These are phyloP conservation scores for Ustilago curta DNA, from an alignment of 1,284 basidiomycete species.

Conservation along the genomic window DNA sequence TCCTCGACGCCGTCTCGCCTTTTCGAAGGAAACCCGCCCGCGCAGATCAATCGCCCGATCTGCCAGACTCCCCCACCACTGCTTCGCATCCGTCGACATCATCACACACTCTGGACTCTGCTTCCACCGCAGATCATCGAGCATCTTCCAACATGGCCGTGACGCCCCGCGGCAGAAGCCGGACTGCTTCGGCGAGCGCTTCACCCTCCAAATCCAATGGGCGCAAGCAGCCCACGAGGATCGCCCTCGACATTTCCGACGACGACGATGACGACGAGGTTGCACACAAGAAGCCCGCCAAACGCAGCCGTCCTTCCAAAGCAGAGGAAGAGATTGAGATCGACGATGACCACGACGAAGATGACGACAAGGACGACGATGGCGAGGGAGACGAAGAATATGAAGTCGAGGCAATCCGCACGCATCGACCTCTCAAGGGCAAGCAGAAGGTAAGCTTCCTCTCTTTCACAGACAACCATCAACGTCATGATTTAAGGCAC, in stretches of 20 bases:
- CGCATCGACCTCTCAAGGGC: slow-evolving; percentile 26
- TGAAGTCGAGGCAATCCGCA: slow-evolving; percentile 44
- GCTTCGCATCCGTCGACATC: neutral
- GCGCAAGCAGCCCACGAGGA: slow-evolving; percentile 1
- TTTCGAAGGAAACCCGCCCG: slow-evolving; percentile 26
- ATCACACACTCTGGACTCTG: neutral
- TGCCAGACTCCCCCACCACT: neutral
- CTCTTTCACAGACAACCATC: neutral
- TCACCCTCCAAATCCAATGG: slow-evolving; percentile 34
- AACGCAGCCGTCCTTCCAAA: slow-evolving; percentile 9
- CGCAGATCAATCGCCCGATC: neutral
- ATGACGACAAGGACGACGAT: slow-evolving; percentile 23
- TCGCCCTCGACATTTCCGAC: slow-evolving; percentile 24
- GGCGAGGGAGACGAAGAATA: slow-evolving; percentile 33
- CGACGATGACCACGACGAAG: slow-evolving; percentile 28
- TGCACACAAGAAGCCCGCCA: slow-evolving; percentile 6
- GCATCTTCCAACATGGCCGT: slow-evolving; percentile 12
- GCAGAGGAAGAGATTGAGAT: slow-evolving; percentile 17
- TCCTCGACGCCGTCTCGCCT: slow-evolving; percentile 22
- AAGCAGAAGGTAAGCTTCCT: slow-evolving; percentile 22
- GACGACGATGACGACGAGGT: slow-evolving; percentile 28
- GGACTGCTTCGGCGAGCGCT: slow-evolving; percentile 24
- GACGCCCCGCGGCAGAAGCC: slow-evolving; percentile 26
- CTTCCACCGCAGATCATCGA: neutral
- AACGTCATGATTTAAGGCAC: no score